A percentile compares a stretch with the other conserved stretches of the same genome.
Evolutionary conservation across 2,329 filamentous ascomycete genomes (phyloP).

Genomic region (Colletotrichum sp.): DNA sequence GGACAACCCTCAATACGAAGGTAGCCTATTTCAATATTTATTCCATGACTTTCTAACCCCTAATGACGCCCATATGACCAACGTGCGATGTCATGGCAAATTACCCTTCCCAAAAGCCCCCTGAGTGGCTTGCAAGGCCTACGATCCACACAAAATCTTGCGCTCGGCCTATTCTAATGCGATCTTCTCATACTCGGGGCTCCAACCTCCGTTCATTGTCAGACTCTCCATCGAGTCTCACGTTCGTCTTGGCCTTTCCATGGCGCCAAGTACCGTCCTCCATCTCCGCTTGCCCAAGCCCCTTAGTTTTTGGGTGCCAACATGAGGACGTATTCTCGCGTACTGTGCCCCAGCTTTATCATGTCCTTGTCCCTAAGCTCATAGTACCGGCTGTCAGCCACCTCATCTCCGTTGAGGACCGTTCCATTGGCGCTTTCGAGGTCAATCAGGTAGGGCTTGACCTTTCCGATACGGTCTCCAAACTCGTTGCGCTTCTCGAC

Average conservation of each 20-base stretch:
- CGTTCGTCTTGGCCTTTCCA: background rate
- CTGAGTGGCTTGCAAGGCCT: background rate
- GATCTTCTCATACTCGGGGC: background rate
- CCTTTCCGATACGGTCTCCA: constrained; percentile 80
- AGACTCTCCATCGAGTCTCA: background rate
- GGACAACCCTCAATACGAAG: background rate
- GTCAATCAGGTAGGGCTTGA: constrained; percentile 91
- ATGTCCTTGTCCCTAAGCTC: constrained; percentile 91
- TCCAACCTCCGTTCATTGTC: background rate
- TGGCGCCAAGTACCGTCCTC: background rate
- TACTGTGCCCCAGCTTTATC: constrained; percentile 84
- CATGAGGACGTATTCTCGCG: constrained; percentile 96
- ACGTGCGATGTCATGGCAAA: background rate
- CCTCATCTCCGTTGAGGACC: constrained; percentile 74
- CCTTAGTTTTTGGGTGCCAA: constrained; percentile 59
- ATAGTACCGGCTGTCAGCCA: constrained; percentile 80
- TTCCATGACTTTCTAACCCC: background rate
- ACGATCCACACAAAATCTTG: background rate
- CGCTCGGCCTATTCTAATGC: background rate
- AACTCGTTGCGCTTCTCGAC: constrained; percentile 85
- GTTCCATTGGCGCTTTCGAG: constrained; percentile 94
- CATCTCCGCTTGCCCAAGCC: background rate
- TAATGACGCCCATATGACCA: background rate
- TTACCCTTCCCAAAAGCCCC: background rate
- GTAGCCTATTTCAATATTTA: background rate